phyloP scores from a whole-genome alignment of 164 flowering plant genomes.

The Tetracentron sinense region DNA sequence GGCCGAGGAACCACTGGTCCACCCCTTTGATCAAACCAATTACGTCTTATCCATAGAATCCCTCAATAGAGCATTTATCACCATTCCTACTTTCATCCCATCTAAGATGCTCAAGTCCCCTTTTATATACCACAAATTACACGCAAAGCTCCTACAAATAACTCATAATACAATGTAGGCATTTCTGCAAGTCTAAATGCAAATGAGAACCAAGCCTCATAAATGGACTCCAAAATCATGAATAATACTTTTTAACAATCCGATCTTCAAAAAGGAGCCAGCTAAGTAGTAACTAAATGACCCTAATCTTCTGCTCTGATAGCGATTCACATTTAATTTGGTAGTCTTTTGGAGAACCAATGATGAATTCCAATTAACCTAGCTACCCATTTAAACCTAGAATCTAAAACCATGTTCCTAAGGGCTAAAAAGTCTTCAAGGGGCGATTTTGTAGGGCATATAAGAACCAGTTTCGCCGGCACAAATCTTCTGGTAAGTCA shows the following conservation, averaged over 20 bases:
- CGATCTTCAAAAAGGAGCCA: slow-evolving; percentile 74
- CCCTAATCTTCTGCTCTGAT: slow-evolving; percentile 81
- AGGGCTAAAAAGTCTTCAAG: slow-evolving; percentile 75
- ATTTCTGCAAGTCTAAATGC: slow-evolving; percentile 90
- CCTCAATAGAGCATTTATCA: slow-evolving; percentile 76
- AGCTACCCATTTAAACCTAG: slow-evolving; percentile 88
- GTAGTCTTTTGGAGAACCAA: slow-evolving; percentile 84
- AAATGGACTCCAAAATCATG: slow-evolving; percentile 88
- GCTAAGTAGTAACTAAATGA: slow-evolving; percentile 83
- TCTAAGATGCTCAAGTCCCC: slow-evolving; percentile 93
- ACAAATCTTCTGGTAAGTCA: slow-evolving; percentile 88
- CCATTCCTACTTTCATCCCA: slow-evolving; percentile 86
- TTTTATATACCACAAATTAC: slow-evolving; percentile 87
- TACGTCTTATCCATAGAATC: slow-evolving; percentile 87
- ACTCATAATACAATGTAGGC: slow-evolving; percentile 80
- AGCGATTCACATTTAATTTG: slow-evolving; percentile 60
- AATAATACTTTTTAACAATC: slow-evolving; percentile 84
- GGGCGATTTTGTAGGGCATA: slow-evolving; percentile 68
- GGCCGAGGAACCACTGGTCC: too few relatives aligned
- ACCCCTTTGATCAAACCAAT: slow-evolving; percentile 83
- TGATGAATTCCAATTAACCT: slow-evolving; percentile 73
- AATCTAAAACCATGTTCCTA: slow-evolving; percentile 86
- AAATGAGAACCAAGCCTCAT: slow-evolving; percentile 81
- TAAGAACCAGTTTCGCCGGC: slow-evolving; percentile 81
- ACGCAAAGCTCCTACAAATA: slow-evolving; percentile 80